Base-by-base conservation (phyloP, 768 basidiomycete genomes). In the Xerocomus potaroensis region DNA sequence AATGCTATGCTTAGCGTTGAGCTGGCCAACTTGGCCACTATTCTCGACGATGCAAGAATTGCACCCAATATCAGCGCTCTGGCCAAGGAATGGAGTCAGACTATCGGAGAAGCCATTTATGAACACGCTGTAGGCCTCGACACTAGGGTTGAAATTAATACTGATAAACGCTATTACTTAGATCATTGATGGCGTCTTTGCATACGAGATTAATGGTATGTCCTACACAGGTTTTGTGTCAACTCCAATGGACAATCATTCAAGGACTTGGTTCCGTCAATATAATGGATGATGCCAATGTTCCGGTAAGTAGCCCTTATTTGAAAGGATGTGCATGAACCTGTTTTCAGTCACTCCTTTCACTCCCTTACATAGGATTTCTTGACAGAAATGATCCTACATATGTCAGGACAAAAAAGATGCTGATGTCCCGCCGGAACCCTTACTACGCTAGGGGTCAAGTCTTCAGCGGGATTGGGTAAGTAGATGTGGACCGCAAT, bases 251-350 rank as follows among this genome's bases (percentile, higher is more conserved):
- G 45, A 15, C 27, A 12, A 12, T 43, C n/a, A 16, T 26, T 23
- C 12, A 49, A 82, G 81, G 85, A 8, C 74, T 84, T 41, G 84
- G 87, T 27, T 76, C 80, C 9, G 70, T 79, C 47, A 87, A 87
- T 62, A 77, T 87, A 16, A 89, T 89, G 87, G 87, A 89, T 54
- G 87, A 90, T 54, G 87, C 87, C 6, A 90, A 90, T 53, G 87
- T 90, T 34, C 87, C 87, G 5, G 85, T 87, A 62, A 56, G 81
- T 62, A 14, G 29, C 3, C 29, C 30, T 18, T 19, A 4, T 33
- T 35, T 23, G 18, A 36, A 24, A 35, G 33, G 26, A 36, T 27
- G 16, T n/a, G 26, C 31, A 34, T 24, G 27, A 46, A 48, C 19
- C 39, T 29, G n/a, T n/a, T 14, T 39, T 33, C 18, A 88, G 85